Base-by-base conservation (phyloP, 1,284 basidiomycete species). In the Malassezia sympodialis region DNA sequence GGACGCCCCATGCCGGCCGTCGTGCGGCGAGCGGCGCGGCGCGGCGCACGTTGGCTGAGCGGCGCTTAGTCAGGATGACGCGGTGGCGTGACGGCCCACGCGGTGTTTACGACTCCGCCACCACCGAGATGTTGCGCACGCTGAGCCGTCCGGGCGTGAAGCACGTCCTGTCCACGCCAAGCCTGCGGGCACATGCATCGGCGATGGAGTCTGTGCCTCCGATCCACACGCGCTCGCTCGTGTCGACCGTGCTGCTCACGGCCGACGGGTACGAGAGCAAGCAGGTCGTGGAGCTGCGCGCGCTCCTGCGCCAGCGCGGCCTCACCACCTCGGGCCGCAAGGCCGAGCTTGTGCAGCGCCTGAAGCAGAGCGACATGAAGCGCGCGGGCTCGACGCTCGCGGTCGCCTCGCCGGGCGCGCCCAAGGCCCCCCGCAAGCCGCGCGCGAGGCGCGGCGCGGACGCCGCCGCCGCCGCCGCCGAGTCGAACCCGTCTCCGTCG, bases 181-280 rank as follows among this genome's bases (percentile, higher is more conserved):
- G 50, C 37, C 26, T 56, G 43, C 54, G 54, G 2, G 40, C 44
- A 8, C 15, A 17, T 21, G 44, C 24, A 10, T 19, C 32, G 34
- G 45, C 14, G 3, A 28, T n/a, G 14, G 19, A 31, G 42, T 6
- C 30, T 5, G 10, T 28, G 15, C 21, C 14, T 28, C 27, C 15
- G 10, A n/a, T 19, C 26, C 39, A 31, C 27, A 15, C 37, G 30
- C 56, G 56, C 45, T 15, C 48, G 43, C 62, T 69, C 45, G 62
- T 66, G 37, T 69, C 68, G 15, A 66, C 61, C 8, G 66, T 69
- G 35, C 61, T 69, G 19, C 61, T 69, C 21, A 65, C 63, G 28
- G 53, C 58, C 15, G 66, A 69, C 46, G 59, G 56, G 31, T 69
- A 69, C 60, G 64, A 69, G 35, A 56, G 43, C 51, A 59, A 61